A percentile compares a stretch with the other conserved stretches of the same genome.
phyloP scores from a whole-genome alignment of 1,284 basidiomycete genomes.

The Malassezia nana region DNA sequence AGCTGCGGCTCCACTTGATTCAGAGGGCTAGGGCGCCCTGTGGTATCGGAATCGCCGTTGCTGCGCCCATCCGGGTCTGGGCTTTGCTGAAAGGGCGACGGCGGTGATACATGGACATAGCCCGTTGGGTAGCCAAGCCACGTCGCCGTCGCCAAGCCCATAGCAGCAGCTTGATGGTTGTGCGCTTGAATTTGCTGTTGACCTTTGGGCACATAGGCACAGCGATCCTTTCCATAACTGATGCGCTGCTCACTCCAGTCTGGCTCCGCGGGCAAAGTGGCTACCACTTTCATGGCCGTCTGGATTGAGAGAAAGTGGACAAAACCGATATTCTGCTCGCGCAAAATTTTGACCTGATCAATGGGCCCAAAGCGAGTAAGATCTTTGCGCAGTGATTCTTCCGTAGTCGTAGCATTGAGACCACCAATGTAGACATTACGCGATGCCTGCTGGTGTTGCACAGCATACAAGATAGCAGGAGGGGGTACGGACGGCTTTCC shows the following conservation, averaged over 20 bases:
- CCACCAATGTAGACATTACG: conserved; percentile 45
- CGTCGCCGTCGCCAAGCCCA: conserved; percentile 45
- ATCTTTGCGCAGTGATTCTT: conserved; percentile 37
- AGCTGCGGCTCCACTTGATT: conserved; percentile 15
- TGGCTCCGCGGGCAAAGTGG: conserved; percentile 37
- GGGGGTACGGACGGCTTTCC: conserved; percentile 42
- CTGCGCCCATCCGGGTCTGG: not conserved
- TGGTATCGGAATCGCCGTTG: not conserved
- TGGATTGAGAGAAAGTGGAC: conserved; percentile 45
- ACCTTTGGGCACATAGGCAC: conserved; percentile 45
- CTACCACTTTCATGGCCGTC: conserved; percentile 45
- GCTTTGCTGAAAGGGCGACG: not conserved
- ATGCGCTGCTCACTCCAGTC: conserved; percentile 40
- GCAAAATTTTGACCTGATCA: conserved; percentile 47
- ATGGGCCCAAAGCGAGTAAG: conserved; percentile 44
- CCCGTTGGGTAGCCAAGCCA: conserved; percentile 44
- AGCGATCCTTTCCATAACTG: conserved; percentile 46
- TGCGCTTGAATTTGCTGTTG: conserved; percentile 48
- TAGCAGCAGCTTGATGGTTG: conserved; percentile 46
- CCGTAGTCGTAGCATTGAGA: conserved; percentile 36
- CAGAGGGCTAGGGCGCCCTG: not conserved
- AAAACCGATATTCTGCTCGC: conserved; percentile 47
- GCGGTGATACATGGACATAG: not conserved
- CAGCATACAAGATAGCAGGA: conserved; percentile 39
- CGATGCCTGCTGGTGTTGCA: conserved; percentile 45